Conservation (phyloP, 2,329 filamentous ascomycete genomes). For the Neopestalotiopsis sp. region DNA sequence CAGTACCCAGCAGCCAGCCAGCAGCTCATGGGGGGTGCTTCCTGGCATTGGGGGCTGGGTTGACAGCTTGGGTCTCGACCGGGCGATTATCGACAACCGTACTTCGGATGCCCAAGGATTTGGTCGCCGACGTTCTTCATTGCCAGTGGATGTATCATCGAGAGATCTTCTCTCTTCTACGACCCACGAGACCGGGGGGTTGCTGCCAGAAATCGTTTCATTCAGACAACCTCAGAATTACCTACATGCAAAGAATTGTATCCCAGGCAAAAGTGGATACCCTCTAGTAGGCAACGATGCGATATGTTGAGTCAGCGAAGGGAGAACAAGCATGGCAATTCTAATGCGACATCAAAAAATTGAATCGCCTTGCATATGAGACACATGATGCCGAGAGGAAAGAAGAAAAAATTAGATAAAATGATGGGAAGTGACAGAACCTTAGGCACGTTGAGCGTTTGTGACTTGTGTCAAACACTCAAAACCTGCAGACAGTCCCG, state of each 20-base stretch:
- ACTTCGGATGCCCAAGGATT: background rate
- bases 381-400: background rate
- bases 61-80: conserved; percentile 13
- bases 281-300: background rate
- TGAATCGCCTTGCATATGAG: background rate
- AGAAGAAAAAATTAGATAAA: background rate
- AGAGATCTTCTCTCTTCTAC: background rate
- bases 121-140: background rate
- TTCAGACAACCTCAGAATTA: background rate
- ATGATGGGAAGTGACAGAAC: background rate
- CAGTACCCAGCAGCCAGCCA: too few relatives aligned
- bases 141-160: background rate
- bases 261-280: background rate
- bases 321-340: background rate
- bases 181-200: background rate
- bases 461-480: conserved; percentile 2
- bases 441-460: background rate
- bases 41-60: conserved; percentile 5
- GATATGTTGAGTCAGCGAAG: background rate
- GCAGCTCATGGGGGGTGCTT: background rate
- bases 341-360: background rate
- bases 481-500: background rate
- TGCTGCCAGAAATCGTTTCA: background rate
- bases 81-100: conserved; percentile 1
- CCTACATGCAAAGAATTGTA: background rate